Evolutionary conservation across 2,329 filamentous ascomycete genomes (phyloP), one percentile per base, ranked within the genome.

Genomic region (Pezicula radicicola): DNA sequence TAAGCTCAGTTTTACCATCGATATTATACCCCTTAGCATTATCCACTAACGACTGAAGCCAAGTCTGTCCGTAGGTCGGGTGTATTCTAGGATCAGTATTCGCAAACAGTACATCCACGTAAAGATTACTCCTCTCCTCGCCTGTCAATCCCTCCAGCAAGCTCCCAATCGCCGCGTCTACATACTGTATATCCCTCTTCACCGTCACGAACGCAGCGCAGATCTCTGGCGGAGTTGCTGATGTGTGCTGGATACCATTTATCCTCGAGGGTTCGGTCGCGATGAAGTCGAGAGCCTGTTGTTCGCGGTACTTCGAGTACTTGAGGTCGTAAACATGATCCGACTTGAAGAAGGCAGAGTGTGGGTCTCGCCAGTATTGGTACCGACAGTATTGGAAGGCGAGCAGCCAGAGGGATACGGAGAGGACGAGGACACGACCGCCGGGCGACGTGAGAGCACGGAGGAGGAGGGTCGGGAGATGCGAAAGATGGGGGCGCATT

Each of bases 141-240:
- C 21, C 37, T 10, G 56, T 61, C 25, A 65, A 51, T 6, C 58
- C 56, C 15, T 56, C 54, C 7, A 65, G 36, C 54, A 65, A 39
- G 7, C 50, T 53, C 15, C 48, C 58, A 35, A 60, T 44, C 6
- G 56, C 56, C n/a, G 44, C 52, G 16, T 59, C 54, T 3, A 60
- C 47, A 41, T 60, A 60, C 25, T 58, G 52, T 39, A 27, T 56
- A 25, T 59, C 52, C 36, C 51, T 54, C 36, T 45, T 53, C 6
- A 60, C 55, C 10, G 56, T 55, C 16, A 55, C 55, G 43, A 55
- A 52, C 6, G 55, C 55, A 2, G 50, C 54, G 40, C 51, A 54
- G 8, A 55, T 52, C 19, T 56, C 55, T 2, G 57, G 43, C 16
- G 36, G 12, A 7, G 43, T 21, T 6, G 27, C 46, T 16, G 25